phyloP scores from a whole-genome alignment of 2,329 filamentous ascomycete species.

The Lachnellula occidentalis region DNA sequence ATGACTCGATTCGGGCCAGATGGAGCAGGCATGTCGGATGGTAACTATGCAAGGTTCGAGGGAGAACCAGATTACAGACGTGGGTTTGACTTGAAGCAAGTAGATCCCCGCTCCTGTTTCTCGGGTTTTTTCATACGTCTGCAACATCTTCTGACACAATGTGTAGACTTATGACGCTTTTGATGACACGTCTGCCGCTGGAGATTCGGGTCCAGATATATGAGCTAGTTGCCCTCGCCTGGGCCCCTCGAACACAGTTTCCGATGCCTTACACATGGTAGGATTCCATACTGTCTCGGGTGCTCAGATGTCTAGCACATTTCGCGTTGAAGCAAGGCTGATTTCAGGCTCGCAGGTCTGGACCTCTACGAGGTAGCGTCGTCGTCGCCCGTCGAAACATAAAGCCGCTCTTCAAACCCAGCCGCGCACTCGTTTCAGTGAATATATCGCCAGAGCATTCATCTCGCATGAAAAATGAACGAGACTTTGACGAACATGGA shows the following conservation, averaged over 20 bases:
- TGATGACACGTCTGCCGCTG: not conserved
- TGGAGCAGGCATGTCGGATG: not conserved
- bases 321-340: too few relatives aligned
- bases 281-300: too few relatives aligned
- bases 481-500: not conserved
- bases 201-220: not conserved
- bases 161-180: not conserved
- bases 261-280: not conserved
- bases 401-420: not conserved
- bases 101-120: not conserved
- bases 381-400: not conserved
- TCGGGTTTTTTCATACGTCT: not conserved
- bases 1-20: not conserved
- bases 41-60: not conserved
- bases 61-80: not conserved
- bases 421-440: not conserved
- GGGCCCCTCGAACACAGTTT: not conserved
- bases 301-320: too few relatives aligned
- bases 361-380: not conserved
- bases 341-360: too few relatives aligned
- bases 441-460: not conserved
- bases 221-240: not conserved
- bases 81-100: not conserved
- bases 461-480: not conserved
- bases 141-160: not conserved